Conservation (phyloP, 2,329 filamentous ascomycete species). For the Nigrograna mackinnonii region DNA sequence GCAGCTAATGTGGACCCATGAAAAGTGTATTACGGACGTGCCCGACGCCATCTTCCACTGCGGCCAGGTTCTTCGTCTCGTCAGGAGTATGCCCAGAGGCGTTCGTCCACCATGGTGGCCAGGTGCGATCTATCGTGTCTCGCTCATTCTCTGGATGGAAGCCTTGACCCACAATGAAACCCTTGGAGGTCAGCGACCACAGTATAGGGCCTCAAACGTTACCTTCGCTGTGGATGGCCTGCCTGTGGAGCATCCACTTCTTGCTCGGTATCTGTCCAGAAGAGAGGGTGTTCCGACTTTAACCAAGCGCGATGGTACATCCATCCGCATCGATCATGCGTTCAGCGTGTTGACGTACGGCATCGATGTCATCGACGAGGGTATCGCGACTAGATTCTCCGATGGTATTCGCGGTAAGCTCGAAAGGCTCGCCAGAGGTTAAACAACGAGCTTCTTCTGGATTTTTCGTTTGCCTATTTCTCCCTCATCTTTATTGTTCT, state of each 20-base stretch:
- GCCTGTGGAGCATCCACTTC: conserved; percentile 54
- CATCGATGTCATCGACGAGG: conserved; percentile 57
- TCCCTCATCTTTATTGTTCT: no score
- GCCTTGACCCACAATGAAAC: conserved; percentile 58
- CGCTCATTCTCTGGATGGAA: conserved; percentile 49
- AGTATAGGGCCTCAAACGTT: conserved; percentile 37
- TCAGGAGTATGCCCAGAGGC: conserved; percentile 63
- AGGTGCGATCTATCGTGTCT: conserved; percentile 69
- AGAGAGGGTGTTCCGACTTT: conserved; percentile 57
- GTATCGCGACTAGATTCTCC: conserved; percentile 55
- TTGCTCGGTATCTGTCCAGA: conserved; percentile 57
- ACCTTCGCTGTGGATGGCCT: conserved; percentile 56
- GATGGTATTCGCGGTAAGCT: conserved; percentile 60
- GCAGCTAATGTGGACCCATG: conserved; percentile 59
- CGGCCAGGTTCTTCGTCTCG: conserved; percentile 66
- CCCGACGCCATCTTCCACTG: conserved; percentile 69
- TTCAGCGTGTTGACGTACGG: conserved; percentile 55
- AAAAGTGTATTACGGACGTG: conserved; percentile 65
- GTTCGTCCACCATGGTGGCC: conserved; percentile 72
- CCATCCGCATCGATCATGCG: conserved; percentile 51
- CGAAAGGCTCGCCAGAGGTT: conserved; percentile 46
- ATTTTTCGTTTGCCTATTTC: no score
- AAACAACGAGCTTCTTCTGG: no score
- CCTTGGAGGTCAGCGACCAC: conserved; percentile 35
- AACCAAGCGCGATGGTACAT: conserved; percentile 53